Conservation (phyloP, 768 basidiomycete genomes). For the Clathrus columnatus region DNA sequence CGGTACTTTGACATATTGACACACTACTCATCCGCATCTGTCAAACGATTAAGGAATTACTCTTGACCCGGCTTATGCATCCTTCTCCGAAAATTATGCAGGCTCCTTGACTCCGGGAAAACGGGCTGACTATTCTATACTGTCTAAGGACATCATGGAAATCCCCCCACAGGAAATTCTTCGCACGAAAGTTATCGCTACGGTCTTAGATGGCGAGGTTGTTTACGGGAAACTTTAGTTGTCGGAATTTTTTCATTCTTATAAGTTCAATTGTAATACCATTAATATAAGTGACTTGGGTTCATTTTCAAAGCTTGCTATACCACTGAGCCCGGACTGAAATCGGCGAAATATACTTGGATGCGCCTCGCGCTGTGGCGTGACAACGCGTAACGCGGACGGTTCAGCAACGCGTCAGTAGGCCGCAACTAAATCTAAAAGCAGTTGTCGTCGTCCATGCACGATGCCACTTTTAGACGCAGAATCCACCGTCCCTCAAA, state of each 20-base stretch:
- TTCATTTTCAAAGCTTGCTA: no score
- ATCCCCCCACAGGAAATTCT: conserved; percentile 54
- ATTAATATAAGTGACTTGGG: no score
- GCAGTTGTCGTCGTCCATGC: no score
- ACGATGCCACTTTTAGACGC: no score
- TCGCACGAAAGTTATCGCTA: conserved; percentile 55
- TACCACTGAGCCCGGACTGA: no score
- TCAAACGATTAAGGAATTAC: background rate
- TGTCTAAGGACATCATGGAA: conserved; percentile 74
- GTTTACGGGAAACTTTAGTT: conserved; percentile 40
- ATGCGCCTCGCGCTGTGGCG: background rate
- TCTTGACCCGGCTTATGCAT: conserved; percentile 63
- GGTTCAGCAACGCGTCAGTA: background rate
- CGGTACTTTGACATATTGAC: background rate
- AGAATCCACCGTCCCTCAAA: background rate
- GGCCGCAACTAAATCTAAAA: no score
- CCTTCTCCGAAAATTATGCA: conserved; percentile 59
- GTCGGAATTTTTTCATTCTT: background rate
- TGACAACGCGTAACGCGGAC: background rate
- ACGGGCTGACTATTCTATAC: conserved; percentile 80
- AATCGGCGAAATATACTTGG: no score
- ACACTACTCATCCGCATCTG: no score
- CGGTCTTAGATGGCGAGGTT: conserved; percentile 65
- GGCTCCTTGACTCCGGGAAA: conserved; percentile 74
- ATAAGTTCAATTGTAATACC: background rate